Evolutionary conservation across 306 rosid genomes (phyloP), one percentile per base, ranked within the genome.

Genomic region (Vigna trinervia): DNA sequence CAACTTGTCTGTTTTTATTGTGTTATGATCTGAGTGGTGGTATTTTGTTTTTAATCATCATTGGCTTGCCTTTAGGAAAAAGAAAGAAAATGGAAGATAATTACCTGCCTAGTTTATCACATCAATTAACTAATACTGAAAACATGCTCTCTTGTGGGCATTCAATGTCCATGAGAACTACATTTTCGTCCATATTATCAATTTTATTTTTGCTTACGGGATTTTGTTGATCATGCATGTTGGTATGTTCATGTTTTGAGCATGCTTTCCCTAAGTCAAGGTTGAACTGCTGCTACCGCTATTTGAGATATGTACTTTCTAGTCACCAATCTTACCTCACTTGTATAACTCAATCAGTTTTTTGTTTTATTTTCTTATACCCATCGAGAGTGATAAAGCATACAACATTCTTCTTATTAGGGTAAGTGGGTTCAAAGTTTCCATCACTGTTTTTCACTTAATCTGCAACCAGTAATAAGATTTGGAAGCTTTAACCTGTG

Each of bases 11-110:
- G 8, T 54, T 30, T 65, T 8, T 17, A 6, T n/a, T 34, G 38
- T 75, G 75, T 32, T 80, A 70, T 80, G 36, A 73, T 62, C 58
- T 56, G 45, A 56, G 23, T 73, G 15, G 22, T 26, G 12, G 23
- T 69, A 30, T 36, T 58, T 32, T 34, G 19, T 23, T 78, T 23
- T 57, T 54, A 39, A 5, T 13, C 32, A 28, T 38, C 10, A 30
- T 22, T 2, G 19, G 61, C 48, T 28, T 60, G n/a, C 70, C 54
- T 48, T 70, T 50, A 46, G n/a, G 45, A 28, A 60, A 17, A 47
- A 20, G 23, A 61, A 39, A 15, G 30, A 9, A 59, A 5, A 70
- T 28, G 11, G 14, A 38, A 58, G 36, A 50, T 50, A 57, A 46
- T 45, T 43, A 68, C 39, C 13, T 13, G 64, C 45, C 38, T 15